Evolutionary conservation across 768 basidiomycete species (phyloP), one percentile per base, ranked within the genome.

Genomic region (Collybia nuda): DNA sequence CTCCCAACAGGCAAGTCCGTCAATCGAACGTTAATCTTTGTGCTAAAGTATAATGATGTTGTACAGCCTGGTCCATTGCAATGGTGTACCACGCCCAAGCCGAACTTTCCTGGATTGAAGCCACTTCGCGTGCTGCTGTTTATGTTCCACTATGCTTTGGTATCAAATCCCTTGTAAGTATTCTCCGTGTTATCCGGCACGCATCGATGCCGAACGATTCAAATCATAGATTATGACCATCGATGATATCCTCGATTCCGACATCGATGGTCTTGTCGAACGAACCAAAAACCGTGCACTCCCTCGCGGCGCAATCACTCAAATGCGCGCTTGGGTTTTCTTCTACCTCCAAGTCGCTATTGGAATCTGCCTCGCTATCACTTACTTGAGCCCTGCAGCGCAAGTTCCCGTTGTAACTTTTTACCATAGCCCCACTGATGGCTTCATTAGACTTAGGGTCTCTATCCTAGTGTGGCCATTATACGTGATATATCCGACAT

Each of bases 401-500:
- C 65, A 52, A 43, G 57, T 51, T 23, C 14, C 18, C 24, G 11
- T 12, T 15, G n/a, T 26, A n/a, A 19, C 22, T 18, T 26, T n/a
- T 29, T 29, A 11, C 38, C 11, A 18, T 24, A 21, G 29, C 15
- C 42, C 21, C 32, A 26, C 36, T 37, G n/a, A 19, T 15, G 7
- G 18, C 8, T 42, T 26, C 9, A 32, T 32, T 32, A 67, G 66
- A 22, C 48, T 64, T 6, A 51, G 50, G 40, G 50, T 59, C 9
- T 64, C 67, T 12, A 62, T 65, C 60, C 12, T 46, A 14, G 65
- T 61, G 3, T 68, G 62, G 63, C 66, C 67, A 6, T 46, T 69
- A 22, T 69, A 63, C 45, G 53, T 69, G 19, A 60, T 69, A 18
- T 69, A 69, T 52, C 67, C 66, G 2, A 69, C 67, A 6, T 69